A percentile compares a stretch with the other conserved stretches of the same genome.
Evolutionary conservation across 805 yeast species (phyloP).

Genomic region (Danielia reshetovae): DNA sequence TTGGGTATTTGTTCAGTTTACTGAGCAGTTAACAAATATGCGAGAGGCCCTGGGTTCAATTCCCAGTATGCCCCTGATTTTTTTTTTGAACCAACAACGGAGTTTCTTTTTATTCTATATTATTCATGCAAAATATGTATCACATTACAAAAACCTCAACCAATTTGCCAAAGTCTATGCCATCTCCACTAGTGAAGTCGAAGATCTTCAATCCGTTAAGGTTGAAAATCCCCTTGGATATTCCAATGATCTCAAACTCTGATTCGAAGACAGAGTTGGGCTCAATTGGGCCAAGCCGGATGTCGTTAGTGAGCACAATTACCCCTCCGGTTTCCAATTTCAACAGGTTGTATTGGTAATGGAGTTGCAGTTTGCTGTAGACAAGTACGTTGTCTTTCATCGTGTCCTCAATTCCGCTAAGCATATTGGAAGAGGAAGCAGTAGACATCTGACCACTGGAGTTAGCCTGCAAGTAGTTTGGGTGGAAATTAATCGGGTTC

Average conservation of each 20-base stretch:
- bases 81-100: conserved; percentile 8
- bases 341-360: conserved; percentile 30
- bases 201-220: conserved; percentile 63
- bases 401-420: conserved; percentile 8
- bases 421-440: conserved; percentile 14
- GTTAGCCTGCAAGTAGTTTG: conserved; percentile 20
- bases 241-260: conserved; percentile 54
- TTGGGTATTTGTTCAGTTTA: conserved; percentile 9
- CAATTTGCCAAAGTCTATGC: conserved; percentile 64
- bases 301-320: conserved; percentile 60
- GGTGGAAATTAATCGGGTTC: conserved; percentile 10
- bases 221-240: conserved; percentile 60
- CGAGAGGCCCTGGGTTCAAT: conserved; percentile 64
- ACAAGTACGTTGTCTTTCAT: conserved; percentile 13
- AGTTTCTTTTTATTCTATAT: too few species aligned
- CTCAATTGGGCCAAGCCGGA: conserved; percentile 58
- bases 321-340: conserved; percentile 52
- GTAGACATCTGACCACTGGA: conserved; percentile 5
- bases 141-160: conserved; percentile 61
- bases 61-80: conserved; percentile 47
- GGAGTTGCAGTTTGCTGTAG: conserved; percentile 22
- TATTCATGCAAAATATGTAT: too few species aligned
- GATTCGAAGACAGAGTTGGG: conserved; percentile 63
- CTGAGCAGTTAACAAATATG: conserved; percentile 21
- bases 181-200: conserved; percentile 62